Conservation (phyloP, 2,329 filamentous ascomycete species). For the Rutstroemia sp. region DNA sequence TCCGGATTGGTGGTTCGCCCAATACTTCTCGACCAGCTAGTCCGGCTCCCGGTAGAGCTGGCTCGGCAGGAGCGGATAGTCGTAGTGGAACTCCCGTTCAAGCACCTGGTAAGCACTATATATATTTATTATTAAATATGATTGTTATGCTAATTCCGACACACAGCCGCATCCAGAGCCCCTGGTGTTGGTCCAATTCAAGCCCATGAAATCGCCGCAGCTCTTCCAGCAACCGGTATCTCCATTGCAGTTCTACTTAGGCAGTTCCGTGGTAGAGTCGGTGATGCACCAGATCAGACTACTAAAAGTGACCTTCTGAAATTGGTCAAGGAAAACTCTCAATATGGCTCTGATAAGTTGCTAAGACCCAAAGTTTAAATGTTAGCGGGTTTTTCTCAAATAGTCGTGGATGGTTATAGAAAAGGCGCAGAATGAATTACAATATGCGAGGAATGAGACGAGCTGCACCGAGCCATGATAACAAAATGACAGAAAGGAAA, state of each 20-base stretch:
- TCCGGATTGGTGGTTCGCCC: constrained; percentile 39
- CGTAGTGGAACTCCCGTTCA: constrained; percentile 27
- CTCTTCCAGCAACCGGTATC: constrained; percentile 46
- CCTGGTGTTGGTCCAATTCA: constrained; percentile 33
- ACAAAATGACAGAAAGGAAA: background rate
- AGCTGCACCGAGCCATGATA: background rate
- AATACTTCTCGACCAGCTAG: constrained; percentile 55
- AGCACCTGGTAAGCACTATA: constrained; percentile 13
- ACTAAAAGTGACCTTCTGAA: constrained; percentile 49
- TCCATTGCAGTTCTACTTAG: constrained; percentile 46
- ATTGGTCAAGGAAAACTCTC: constrained; percentile 48
- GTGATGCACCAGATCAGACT: constrained; percentile 43
- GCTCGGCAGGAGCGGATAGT: constrained; percentile 18
- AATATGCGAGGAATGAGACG: background rate
- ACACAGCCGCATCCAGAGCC: background rate
- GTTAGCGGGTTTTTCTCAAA: background rate
- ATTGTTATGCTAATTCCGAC: background rate
- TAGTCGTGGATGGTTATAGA: background rate
- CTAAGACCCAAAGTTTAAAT: constrained; percentile 27
- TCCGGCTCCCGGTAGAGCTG: constrained; percentile 34
- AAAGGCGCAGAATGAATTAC: background rate
- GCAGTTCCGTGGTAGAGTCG: constrained; percentile 46
- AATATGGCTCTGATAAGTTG: constrained; percentile 49
- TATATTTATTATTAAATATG: too few species aligned
- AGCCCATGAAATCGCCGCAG: constrained; percentile 46